A percentile compares a stretch with the other conserved stretches of the same genome.
These are phyloP conservation scores for Dendrothele bispora DNA, from an alignment of 768 basidiomycete genomes.

Conservation along the genomic window DNA sequence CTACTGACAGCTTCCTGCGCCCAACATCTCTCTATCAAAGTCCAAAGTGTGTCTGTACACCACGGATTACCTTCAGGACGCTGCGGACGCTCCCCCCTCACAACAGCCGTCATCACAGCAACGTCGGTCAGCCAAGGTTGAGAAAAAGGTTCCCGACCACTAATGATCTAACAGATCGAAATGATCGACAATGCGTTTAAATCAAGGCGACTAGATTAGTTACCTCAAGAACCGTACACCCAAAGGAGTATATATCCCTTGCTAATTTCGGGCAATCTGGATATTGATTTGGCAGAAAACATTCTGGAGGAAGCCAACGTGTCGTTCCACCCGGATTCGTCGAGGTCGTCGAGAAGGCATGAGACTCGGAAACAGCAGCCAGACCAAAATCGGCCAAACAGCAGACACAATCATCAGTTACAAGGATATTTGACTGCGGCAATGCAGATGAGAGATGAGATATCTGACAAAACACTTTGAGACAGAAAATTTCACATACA, in stretches of 20 bases:
- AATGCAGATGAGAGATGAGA: background rate
- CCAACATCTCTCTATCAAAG: background rate
- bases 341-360: background rate
- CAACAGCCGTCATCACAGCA: background rate
- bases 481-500: slow-evolving; percentile 2
- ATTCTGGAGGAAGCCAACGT: slow-evolving; percentile 3
- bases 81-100: background rate
- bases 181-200: background rate
- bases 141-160: background rate
- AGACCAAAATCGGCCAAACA: slow-evolving; percentile 3
- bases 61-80: background rate
- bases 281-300: background rate
- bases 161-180: background rate
- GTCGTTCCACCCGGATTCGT: background rate
- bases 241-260: slow-evolving; percentile 2
- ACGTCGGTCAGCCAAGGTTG: background rate
- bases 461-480: background rate
- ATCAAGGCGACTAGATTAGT: background rate
- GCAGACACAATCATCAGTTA: background rate
- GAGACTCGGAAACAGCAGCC: background rate
- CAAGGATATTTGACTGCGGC: slow-evolving; percentile 1
- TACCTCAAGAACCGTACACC: slow-evolving; percentile 2
- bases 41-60: background rate
- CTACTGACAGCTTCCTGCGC: background rate
- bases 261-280: background rate